phyloP scores from a whole-genome alignment of 108 stramenopile genomes.

The Nitzschia sp. region DNA sequence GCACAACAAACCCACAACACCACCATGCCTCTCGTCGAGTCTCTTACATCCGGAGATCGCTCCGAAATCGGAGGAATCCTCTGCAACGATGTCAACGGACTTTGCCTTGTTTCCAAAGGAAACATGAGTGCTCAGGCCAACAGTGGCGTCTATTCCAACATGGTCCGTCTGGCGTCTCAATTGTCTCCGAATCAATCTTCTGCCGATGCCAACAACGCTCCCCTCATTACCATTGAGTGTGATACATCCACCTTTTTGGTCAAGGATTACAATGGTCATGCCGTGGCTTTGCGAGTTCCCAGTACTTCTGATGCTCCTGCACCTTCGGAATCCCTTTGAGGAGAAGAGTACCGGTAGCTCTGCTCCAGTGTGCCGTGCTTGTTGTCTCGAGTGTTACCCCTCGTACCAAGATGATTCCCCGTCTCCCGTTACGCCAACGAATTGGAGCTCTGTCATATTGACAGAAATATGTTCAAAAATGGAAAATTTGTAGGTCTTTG shows the following conservation, averaged over 20 bases:
- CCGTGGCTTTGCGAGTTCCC: slow-evolving; percentile 64
- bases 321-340: too few relatives aligned
- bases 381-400: too few relatives aligned
- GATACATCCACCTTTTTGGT: slow-evolving; percentile 50
- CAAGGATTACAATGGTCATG: slow-evolving; percentile 68
- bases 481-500: neutral
- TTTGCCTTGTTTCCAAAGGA: slow-evolving; percentile 56
- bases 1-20: neutral
- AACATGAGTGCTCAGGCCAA: slow-evolving; percentile 36
- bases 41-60: slow-evolving; percentile 7
- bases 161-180: slow-evolving; percentile 57
- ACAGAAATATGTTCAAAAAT: too few relatives aligned
- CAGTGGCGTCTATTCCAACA: slow-evolving; percentile 56
- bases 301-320: slow-evolving; percentile 3
- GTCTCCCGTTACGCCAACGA: too few relatives aligned
- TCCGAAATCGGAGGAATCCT: slow-evolving; percentile 23
- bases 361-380: too few relatives aligned
- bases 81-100: slow-evolving; percentile 64
- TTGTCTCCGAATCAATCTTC: slow-evolving; percentile 28
- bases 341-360: too few relatives aligned
- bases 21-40: slow-evolving; percentile 4
- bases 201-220: slow-evolving; percentile 27
- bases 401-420: too few relatives aligned
- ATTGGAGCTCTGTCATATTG: too few relatives aligned
- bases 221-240: slow-evolving; percentile 66